Base-by-base conservation (phyloP, 1,139 yeast species). In the Geotrichum aggregatum region DNA sequence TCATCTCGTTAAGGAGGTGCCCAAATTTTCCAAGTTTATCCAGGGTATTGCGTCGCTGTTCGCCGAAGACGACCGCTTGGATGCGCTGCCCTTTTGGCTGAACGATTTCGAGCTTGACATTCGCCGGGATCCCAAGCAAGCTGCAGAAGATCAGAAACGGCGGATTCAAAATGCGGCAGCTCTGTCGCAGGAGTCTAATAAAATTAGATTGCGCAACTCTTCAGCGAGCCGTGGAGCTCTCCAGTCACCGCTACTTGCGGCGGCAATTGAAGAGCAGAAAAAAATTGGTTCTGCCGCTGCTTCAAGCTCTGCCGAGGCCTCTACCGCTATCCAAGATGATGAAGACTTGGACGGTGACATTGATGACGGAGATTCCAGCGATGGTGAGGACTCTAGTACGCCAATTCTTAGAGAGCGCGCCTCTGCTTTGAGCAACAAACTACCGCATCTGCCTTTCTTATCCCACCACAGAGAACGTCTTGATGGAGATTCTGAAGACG, bases 81-180 rank as follows among this genome's bases (percentile, higher is more conserved):
- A 89, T 64, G 82, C 84, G 58, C 75, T 92, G 59, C 98, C 98
- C 50, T 86, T 88, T 68, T 92, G 98, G 98, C 77, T 88, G 61
- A 88, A 94, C 57, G 97, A 91, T 58, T 74, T 92, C 62, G 98
- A 92, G 65, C 76, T 75, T 53, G 96, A 86, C 63, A 83, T 85
- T 60, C 79, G 87, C 61, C 78, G 78, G 58, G 84, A 84, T 61
- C 94, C 94, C 18, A 81, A 80, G 59, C 85, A 82, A 61, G 88
- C 88, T 0, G 82, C 80, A 61, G 81, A 79, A 55, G 81, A 80
- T 58, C 77, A 77, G 60, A 59, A 35, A 24, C 54, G 52, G 24
- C 52, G 53, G 10, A 56, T 56, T 19, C 58, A 54, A 33, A 56
- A 58, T 14, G 58, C 58, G 3, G 62, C 64, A 13, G 45, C 61